Evolutionary conservation across 192 early-diverging fungal genomes (phyloP), one percentile per base, ranked within the genome.

Genomic region (Coemansia sp.): DNA sequence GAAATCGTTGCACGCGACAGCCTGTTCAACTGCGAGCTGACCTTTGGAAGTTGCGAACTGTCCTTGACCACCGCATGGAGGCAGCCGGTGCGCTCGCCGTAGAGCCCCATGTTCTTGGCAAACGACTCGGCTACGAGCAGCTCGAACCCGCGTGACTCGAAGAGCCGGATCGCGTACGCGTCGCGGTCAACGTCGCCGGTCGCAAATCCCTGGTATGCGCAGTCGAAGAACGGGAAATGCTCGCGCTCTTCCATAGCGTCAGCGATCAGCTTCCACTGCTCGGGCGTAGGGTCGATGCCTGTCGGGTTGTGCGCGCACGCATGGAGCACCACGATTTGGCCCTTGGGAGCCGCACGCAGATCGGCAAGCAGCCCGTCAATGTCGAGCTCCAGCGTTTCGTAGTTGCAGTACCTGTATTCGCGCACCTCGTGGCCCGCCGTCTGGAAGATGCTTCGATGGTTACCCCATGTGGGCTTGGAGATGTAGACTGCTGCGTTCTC

Each of bases 301-400:
- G 97, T 99, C 34, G 97, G 97, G 87, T 99, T 99, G 84, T 99
- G 97, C 20, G 97, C 97, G 70, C 97, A 99, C 10, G 94, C 92
- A 82, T 99, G 97, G 23, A 99, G 76, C 56, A 97, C 76, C 62
- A 99, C 77, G 70, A 98, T 93, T 21, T 94, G 94, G 44, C 90
- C 88, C 14, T 77, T 67, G 18, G 91, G 90, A 20, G 97, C 97
- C 1, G 65, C 46, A 66, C 88, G 68, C 44, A 97, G 85, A 39
- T 84, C 72, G 10, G 69, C 73, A 34, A 98, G 71, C 85, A 96
- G 87, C 8, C 89, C 93, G 33, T 91, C 85, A 35, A 95, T 85
- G 62, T 94, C 89, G 43, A 99, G 85, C 1, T 89, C 89, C 43
- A 90, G 88, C 18, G 88, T 92, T 46, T 72, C 66, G 21, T 93